Conservation (phyloP, 176 grass and related monocot genomes). For the Phoenix roebelenii region DNA sequence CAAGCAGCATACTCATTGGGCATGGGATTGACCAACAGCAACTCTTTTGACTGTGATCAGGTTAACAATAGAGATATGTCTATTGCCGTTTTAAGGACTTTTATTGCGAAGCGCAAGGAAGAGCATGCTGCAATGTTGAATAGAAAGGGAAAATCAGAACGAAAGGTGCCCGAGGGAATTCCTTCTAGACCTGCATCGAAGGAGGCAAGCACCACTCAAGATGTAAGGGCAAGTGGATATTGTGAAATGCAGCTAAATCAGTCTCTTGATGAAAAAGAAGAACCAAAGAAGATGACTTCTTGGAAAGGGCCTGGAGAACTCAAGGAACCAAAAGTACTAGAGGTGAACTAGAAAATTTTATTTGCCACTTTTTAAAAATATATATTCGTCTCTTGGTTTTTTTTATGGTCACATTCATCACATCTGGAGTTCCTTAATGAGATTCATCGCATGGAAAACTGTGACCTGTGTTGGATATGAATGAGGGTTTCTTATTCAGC, state of each 20-base stretch:
- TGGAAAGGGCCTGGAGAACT: background rate
- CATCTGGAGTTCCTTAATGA: slow-evolving; percentile 1
- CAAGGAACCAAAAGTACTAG: slow-evolving; percentile 42
- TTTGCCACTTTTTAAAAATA: background rate
- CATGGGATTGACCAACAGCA: background rate
- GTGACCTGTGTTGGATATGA: background rate
- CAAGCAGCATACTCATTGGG: background rate
- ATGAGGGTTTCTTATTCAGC: background rate
- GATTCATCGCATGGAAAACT: background rate
- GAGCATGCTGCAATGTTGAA: slow-evolving; percentile 21
- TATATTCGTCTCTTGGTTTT: background rate
- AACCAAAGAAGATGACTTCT: background rate
- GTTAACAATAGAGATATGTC: slow-evolving; percentile 51
- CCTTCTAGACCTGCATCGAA: background rate
- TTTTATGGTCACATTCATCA: background rate
- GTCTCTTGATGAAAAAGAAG: background rate
- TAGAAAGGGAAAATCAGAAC: slow-evolving; percentile 4
- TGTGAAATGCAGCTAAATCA: slow-evolving; percentile 16
- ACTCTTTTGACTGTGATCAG: slow-evolving; percentile 3
- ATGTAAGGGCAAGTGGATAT: slow-evolving; percentile 9
- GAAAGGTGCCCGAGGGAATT: background rate
- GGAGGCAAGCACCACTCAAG: background rate
- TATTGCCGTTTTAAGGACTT: slow-evolving; percentile 39
- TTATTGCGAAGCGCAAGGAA: slow-evolving; percentile 30
- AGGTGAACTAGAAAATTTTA: slow-evolving; percentile 15